These are phyloP conservation scores for Pythium apleroticum DNA, from an alignment of 352 stramenopile species.

Conservation along the genomic window DNA sequence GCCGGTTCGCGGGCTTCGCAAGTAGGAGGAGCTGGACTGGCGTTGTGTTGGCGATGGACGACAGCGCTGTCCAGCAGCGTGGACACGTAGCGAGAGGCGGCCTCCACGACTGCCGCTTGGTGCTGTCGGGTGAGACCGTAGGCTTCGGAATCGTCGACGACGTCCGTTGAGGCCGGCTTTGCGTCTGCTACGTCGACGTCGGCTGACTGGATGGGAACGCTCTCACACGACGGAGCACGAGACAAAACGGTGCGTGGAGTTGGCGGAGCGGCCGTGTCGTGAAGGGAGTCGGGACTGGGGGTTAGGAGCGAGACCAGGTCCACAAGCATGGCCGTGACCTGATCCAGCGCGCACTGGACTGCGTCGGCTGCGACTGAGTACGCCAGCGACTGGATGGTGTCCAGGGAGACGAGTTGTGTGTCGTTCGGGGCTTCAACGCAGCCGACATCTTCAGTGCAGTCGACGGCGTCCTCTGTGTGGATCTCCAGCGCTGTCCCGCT, in stretches of 20 bases:
- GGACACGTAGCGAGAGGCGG: background rate
- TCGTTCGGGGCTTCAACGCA: background rate
- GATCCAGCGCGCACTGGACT: background rate
- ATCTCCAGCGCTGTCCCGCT: background rate
- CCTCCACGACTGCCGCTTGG: background rate
- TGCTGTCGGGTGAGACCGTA: background rate
- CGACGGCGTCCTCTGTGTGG: background rate
- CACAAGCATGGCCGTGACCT: background rate
- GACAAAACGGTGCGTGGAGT: background rate
- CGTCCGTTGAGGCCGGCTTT: background rate
- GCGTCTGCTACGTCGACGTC: background rate
- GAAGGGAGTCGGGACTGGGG: no score
- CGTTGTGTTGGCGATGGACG: background rate
- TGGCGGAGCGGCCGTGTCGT: background rate
- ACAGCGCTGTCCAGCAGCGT: background rate
- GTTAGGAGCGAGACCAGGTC: background rate
- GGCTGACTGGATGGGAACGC: background rate
- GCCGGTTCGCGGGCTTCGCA: background rate
- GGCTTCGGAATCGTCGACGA: background rate
- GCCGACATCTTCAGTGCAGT: background rate
- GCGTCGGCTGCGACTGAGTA: background rate
- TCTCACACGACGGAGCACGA: background rate
- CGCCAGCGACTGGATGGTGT: background rate
- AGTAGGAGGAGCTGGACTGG: background rate
- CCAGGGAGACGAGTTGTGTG: background rate